Conservation (phyloP, 2,329 filamentous ascomycete genomes). For the Arthrobotrys sphaeroides region DNA sequence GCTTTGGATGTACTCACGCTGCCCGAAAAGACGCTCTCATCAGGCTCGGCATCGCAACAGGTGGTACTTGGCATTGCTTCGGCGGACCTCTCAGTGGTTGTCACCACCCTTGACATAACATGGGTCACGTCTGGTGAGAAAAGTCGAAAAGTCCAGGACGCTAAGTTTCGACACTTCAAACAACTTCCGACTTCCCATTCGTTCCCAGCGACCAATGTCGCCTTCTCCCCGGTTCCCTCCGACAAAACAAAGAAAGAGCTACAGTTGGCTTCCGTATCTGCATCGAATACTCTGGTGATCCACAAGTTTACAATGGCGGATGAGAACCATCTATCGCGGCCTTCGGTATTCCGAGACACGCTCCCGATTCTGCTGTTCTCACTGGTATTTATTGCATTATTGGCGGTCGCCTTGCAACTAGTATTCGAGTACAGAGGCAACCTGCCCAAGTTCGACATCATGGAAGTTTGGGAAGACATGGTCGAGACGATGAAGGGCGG, state of each 20-base stretch:
- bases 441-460: conserved; percentile 48
- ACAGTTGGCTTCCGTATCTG: conserved; percentile 45
- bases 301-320: conserved; percentile 37
- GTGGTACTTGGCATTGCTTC: conserved; percentile 40
- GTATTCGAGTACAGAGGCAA: conserved; percentile 51
- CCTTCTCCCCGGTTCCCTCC: conserved; percentile 33
- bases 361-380: conserved; percentile 45
- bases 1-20: conserved; percentile 31
- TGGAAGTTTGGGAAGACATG: conserved; percentile 50
- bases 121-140: conserved; percentile 13
- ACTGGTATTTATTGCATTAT: conserved; percentile 39
- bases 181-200: conserved; percentile 39
- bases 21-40: conserved; percentile 26
- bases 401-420: conserved; percentile 44
- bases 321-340: conserved; percentile 28
- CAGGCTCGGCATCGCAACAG: conserved; percentile 33
- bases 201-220: conserved; percentile 47
- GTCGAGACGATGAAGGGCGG: conserved; percentile 43
- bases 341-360: conserved; percentile 42
- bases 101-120: conserved; percentile 34
- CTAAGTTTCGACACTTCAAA: conserved; percentile 49
- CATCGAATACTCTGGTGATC: conserved; percentile 41
- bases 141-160: conserved; percentile 38
- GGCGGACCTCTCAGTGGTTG: conserved; percentile 41
- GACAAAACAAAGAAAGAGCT: conserved; percentile 35